Conservation (phyloP, 106 monocot species). For the Posidonia australis region DNA sequence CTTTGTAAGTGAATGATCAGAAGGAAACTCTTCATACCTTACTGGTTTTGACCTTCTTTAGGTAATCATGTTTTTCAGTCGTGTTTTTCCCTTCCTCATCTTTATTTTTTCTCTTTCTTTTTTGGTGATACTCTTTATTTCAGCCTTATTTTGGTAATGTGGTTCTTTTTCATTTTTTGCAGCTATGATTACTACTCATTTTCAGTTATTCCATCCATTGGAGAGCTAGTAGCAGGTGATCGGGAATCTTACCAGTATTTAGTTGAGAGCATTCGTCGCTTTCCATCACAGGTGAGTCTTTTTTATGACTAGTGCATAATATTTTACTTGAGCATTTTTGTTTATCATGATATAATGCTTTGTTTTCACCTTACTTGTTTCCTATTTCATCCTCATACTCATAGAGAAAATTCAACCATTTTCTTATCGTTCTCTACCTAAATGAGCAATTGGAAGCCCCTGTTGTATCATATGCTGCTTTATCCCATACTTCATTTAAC, state of each 20-base stretch:
- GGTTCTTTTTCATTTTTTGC: conserved; percentile 7
- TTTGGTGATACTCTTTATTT: no score
- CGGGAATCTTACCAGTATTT: conserved; percentile 84
- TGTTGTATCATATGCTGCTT: no score
- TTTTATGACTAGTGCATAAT: not conserved
- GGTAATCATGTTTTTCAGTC: no score
- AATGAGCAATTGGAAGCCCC: no score
- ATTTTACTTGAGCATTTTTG: not conserved
- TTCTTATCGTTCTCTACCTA: no score
- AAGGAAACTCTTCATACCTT: no score
- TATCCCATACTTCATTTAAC: no score
- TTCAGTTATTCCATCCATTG: conserved; percentile 70
- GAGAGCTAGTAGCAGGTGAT: conserved; percentile 85
- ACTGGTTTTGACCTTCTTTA: no score
- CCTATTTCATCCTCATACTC: no score
- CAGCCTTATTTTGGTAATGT: not conserved
- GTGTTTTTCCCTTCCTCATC: no score
- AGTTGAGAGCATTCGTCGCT: conserved; percentile 87
- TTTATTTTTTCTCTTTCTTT: not conserved
- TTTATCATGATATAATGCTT: not conserved
- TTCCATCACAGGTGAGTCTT: conserved; percentile 63
- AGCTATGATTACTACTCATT: conserved; percentile 96
- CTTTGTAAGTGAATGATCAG: no score
- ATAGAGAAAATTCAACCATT: no score
- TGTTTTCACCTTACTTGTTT: not conserved